A percentile compares a stretch with the other conserved stretches of the same genome.
Conservation (phyloP, 352 stramenopile genomes). For the Sclerospora graminicola region DNA sequence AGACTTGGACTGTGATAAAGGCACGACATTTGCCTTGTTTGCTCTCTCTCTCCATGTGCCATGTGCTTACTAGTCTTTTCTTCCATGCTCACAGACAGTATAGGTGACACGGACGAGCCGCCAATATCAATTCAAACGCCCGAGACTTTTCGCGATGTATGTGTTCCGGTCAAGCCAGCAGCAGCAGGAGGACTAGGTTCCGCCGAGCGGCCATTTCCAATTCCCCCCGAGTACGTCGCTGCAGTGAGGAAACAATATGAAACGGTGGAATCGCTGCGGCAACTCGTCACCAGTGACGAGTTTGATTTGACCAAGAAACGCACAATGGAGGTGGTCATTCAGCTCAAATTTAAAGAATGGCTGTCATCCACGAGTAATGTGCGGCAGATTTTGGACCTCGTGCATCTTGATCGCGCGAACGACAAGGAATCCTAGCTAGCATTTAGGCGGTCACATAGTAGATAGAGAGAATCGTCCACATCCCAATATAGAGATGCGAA, state of each 20-base stretch:
- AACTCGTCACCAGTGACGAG: slow-evolving; percentile 68
- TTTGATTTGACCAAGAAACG: slow-evolving; percentile 73
- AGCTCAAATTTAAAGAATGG: slow-evolving; percentile 84
- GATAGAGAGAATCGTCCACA: slow-evolving; percentile 9
- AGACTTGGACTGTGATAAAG: slow-evolving; percentile 58
- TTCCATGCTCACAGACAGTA: slow-evolving; percentile 16
- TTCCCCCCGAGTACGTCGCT: slow-evolving; percentile 60
- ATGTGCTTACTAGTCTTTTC: not conserved
- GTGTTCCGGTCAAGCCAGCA: slow-evolving; percentile 54
- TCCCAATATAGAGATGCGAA: no score
- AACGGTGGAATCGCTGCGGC: slow-evolving; percentile 60
- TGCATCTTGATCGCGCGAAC: slow-evolving; percentile 60
- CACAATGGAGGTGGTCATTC: slow-evolving; percentile 74
- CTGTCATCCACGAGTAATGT: slow-evolving; percentile 77
- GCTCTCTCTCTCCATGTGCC: no score
- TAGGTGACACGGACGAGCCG: slow-evolving; percentile 38
- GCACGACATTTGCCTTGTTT: slow-evolving; percentile 8
- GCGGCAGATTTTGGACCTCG: slow-evolving; percentile 82
- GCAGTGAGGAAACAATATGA: slow-evolving; percentile 60
- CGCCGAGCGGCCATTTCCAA: slow-evolving; percentile 61
- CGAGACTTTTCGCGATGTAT: slow-evolving; percentile 51
- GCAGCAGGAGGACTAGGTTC: slow-evolving; percentile 17
- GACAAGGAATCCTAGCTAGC: slow-evolving; percentile 19
- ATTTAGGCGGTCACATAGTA: slow-evolving; percentile 23
- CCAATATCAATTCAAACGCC: slow-evolving; percentile 49